Conservation (phyloP, 352 stramenopile species). For the Phytophthora sojae region DNA sequence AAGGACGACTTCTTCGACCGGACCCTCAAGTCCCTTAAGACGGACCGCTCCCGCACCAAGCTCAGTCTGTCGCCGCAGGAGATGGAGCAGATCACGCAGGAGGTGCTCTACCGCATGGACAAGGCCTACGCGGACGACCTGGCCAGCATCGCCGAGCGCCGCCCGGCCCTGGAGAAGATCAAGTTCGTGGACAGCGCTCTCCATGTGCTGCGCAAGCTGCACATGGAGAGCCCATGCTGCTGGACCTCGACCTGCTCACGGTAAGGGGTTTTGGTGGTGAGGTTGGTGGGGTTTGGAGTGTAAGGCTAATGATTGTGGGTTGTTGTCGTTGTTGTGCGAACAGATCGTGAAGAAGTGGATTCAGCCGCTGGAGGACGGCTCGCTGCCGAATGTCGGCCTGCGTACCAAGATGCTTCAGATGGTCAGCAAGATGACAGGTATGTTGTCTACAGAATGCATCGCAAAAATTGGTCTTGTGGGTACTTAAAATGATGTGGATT, state of each 20-base stretch:
- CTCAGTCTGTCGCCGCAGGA: slow-evolving; percentile 86
- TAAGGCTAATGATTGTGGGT: background rate
- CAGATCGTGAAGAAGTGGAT: slow-evolving; percentile 93
- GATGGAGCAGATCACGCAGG: slow-evolving; percentile 88
- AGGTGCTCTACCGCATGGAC: slow-evolving; percentile 91
- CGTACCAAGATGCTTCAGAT: slow-evolving; percentile 90
- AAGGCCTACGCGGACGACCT: slow-evolving; percentile 86
- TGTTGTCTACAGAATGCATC: background rate
- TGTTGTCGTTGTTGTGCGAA: background rate
- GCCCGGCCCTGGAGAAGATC: slow-evolving; percentile 84
- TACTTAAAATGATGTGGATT: too few relatives aligned
- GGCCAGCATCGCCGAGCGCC: slow-evolving; percentile 60
- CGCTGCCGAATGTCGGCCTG: slow-evolving; percentile 84
- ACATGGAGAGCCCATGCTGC: slow-evolving; percentile 88
- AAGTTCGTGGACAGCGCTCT: slow-evolving; percentile 84
- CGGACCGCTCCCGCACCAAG: slow-evolving; percentile 70
- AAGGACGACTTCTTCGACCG: slow-evolving; percentile 86
- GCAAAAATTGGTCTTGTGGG: too few relatives aligned
- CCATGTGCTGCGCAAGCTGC: slow-evolving; percentile 78
- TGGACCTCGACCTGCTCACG: slow-evolving; percentile 89
- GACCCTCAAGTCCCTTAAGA: slow-evolving; percentile 90
- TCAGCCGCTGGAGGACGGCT: slow-evolving; percentile 79
- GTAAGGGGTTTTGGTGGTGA: slow-evolving; percentile 37
- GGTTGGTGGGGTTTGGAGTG: background rate
- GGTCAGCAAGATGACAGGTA: slow-evolving; percentile 78